These are phyloP conservation scores for Penicillium brevicompactum DNA, from an alignment of 2,329 filamentous ascomycete species.

Conservation along the genomic window DNA sequence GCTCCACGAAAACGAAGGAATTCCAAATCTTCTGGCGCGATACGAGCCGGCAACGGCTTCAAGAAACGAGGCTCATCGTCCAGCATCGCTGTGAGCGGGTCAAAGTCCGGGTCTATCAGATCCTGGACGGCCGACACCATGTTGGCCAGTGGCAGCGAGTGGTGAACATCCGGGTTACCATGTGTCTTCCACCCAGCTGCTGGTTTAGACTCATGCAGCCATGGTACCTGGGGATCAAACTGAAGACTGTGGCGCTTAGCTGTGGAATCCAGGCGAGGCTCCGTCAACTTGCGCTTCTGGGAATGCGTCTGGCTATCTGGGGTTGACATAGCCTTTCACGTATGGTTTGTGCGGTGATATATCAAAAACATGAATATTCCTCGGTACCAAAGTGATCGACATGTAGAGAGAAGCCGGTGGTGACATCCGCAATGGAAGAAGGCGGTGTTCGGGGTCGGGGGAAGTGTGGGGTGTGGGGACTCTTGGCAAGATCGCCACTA, in stretches of 20 bases:
- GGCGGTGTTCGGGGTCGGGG: constrained; percentile 32
- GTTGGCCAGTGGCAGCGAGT: constrained; percentile 37
- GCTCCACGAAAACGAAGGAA: constrained; percentile 81
- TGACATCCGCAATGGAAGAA: constrained; percentile 5
- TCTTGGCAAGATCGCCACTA: constrained; percentile 10
- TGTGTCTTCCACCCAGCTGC: constrained; percentile 30
- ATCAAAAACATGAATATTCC: not conserved
- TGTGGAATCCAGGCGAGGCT: constrained; percentile 17
- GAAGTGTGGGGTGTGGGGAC: constrained; percentile 19
- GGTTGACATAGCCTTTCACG: constrained; percentile 18
- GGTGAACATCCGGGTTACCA: constrained; percentile 32
- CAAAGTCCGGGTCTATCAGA: constrained; percentile 42
- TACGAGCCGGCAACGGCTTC: constrained; percentile 72
- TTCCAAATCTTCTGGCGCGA: constrained; percentile 74
- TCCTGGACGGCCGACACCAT: constrained; percentile 43
- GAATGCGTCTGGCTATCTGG: constrained; percentile 23
- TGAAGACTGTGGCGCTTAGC: constrained; percentile 29
- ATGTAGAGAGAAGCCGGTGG: not conserved
- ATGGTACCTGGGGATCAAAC: constrained; percentile 35
- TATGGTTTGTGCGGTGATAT: constrained; percentile 7
- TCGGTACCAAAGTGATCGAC: not conserved
- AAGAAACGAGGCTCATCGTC: constrained; percentile 62
- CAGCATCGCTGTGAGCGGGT: constrained; percentile 39
- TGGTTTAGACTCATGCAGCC: constrained; percentile 31
- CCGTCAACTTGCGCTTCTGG: constrained; percentile 33